These are phyloP conservation scores for Streptanthus diversifolius DNA, from an alignment of 345 rosid species.

Conservation along the genomic window DNA sequence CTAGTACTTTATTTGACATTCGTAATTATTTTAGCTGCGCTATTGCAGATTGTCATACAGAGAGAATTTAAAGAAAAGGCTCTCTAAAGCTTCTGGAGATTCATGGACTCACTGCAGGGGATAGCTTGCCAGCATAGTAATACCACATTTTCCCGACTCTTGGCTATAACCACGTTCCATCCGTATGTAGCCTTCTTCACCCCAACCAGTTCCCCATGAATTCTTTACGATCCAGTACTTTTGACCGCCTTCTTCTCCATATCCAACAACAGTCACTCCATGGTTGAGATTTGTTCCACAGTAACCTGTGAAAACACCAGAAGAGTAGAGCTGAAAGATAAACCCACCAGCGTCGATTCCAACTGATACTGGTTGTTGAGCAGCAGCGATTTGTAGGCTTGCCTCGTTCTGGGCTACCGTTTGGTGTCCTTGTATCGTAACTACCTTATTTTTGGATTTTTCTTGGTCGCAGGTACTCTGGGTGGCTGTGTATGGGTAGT, in stretches of 20 bases:
- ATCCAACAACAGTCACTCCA: slow-evolving; percentile 78
- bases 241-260: slow-evolving; percentile 44
- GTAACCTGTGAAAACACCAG: slow-evolving; percentile 57
- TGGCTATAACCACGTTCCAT: slow-evolving; percentile 44
- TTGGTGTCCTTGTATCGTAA: slow-evolving; percentile 45
- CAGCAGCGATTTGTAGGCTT: slow-evolving; percentile 54
- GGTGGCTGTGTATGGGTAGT: slow-evolving; percentile 59
- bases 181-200: slow-evolving; percentile 76
- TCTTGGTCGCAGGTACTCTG: slow-evolving; percentile 42
- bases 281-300: slow-evolving; percentile 68
- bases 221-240: slow-evolving; percentile 86
- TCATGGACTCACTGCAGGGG: slow-evolving; percentile 47
- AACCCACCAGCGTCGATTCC: slow-evolving; percentile 70
- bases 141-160: slow-evolving; percentile 62
- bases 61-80: slow-evolving; percentile 10
- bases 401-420: slow-evolving; percentile 49
- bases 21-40: slow-evolving; percentile 23
- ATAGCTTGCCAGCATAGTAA: slow-evolving; percentile 68
- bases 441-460: slow-evolving; percentile 40
- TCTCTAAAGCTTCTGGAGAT: slow-evolving; percentile 17
- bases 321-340: slow-evolving; percentile 59
- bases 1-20: slow-evolving; percentile 20
- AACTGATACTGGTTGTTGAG: slow-evolving; percentile 75
- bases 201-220: slow-evolving; percentile 89
- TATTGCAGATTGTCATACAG: slow-evolving; percentile 30